Evolutionary conservation across 106 monocot species (phyloP), one percentile per base, ranked within the genome.

Genomic region (Phalaenopsis aphrodite): DNA sequence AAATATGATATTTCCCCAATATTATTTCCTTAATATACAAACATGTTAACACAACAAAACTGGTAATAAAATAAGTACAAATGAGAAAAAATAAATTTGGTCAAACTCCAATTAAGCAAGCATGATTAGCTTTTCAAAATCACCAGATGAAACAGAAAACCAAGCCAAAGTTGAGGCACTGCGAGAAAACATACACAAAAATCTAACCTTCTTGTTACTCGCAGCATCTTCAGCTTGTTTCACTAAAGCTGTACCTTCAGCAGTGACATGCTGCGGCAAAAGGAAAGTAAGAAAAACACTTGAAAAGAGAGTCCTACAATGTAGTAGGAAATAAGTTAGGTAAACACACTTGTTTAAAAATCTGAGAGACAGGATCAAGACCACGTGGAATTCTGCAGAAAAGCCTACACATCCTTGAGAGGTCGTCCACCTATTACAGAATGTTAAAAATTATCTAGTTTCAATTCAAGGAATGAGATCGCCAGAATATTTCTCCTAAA

Each of bases 181-280:
- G 43, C 15, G 3, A 69, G 69, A 69, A 76, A 76, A 24, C 46
- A 76, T 12, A 7, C 42, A 76, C 48, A 49, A 24, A 76, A 48
- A 48, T 23, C 55, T 56, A 8, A 88, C 90, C 90, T 88, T 93
- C 83, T 90, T 93, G 58, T 88, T 93, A 61, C 86, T 92, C 55
- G 89, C 90, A 77, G 88, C 86, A 88, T 93, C 93, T 87, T 90
- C 90, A 15, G 93, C 93, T 80, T 90, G 90, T 78, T 93, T 90
- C 38, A 93, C 88, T 67, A 93, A 83, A 17, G 84, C 83, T 52
- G 86, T 90, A 64, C 93, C 93, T 79, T 93, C 93, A 73, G 80
- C 55, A 78, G 86, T 90, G 17, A 93, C 90, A 90, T 93, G 90
- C 93, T 93, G 83, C 64, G 86, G 49, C 12, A 48, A n/a, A 75